These are phyloP conservation scores for Hemileccinum impolitum DNA, from an alignment of 768 basidiomycete species.

Conservation along the genomic window DNA sequence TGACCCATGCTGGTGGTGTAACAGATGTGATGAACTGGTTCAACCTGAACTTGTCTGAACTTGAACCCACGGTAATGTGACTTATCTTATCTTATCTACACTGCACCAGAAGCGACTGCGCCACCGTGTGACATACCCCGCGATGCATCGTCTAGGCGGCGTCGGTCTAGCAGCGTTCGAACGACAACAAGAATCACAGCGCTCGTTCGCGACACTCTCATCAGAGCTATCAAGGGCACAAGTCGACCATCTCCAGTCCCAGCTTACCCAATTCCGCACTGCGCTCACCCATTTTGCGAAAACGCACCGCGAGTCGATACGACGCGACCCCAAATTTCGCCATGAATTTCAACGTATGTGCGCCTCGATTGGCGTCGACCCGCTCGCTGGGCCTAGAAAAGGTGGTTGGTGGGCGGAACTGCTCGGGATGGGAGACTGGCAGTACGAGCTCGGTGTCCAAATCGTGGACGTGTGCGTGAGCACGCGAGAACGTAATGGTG, in stretches of 20 bases:
- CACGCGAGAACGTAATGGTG: conserved; percentile 87
- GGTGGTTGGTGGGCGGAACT: conserved; percentile 93
- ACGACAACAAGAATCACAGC: conserved; percentile 76
- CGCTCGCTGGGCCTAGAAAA: conserved; percentile 79
- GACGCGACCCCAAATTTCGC: conserved; percentile 79
- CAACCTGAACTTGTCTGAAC: too few relatives aligned
- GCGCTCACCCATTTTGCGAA: conserved; percentile 78
- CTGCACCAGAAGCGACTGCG: too few relatives aligned
- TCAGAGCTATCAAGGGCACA: conserved; percentile 72
- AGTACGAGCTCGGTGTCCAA: conserved; percentile 93
- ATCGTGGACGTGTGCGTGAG: conserved; percentile 90
- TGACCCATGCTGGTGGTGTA: conserved; percentile 58
- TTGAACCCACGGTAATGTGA: not conserved
- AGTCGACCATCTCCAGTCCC: conserved; percentile 72
- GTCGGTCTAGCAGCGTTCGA: conserved; percentile 89
- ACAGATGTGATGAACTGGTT: not conserved
- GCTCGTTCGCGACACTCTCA: conserved; percentile 81
- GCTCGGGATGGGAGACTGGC: conserved; percentile 89
- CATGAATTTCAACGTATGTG: conserved; percentile 97
- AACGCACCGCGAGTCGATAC: conserved; percentile 81
- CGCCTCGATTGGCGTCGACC: conserved; percentile 90
- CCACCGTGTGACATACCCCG: too few relatives aligned
- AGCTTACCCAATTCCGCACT: conserved; percentile 80
- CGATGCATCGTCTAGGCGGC: conserved; percentile 73
- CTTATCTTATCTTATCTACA: too few relatives aligned